A percentile compares a stretch with the other conserved stretches of the same genome.
Evolutionary conservation across 2,329 filamentous ascomycete genomes (phyloP).

Genomic region (Ilyonectria destructans): DNA sequence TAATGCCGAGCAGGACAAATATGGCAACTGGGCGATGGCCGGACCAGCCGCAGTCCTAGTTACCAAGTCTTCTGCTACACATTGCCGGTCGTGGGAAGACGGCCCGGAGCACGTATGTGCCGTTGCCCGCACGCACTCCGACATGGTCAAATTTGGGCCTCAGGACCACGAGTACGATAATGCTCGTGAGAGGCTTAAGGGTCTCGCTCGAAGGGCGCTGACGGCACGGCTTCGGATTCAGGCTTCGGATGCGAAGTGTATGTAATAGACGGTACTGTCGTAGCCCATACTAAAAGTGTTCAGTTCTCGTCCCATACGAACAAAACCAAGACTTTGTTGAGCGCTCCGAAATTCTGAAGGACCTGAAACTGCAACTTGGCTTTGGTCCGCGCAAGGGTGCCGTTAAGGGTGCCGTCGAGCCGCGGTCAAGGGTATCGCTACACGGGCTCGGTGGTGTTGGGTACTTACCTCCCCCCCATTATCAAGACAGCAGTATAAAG

Average conservation of each 20-base stretch:
- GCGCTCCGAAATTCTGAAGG: slow-evolving; percentile 8
- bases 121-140: slow-evolving; percentile 41
- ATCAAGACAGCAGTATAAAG: neutral
- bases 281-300: neutral
- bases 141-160: slow-evolving; percentile 46
- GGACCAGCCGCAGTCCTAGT: slow-evolving; percentile 41
- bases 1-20: slow-evolving; percentile 23
- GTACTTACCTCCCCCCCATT: neutral
- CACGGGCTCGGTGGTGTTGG: slow-evolving; percentile 26
- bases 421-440: slow-evolving; percentile 20
- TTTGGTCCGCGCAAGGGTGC: neutral
- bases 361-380: slow-evolving; percentile 25
- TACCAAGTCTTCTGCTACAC: slow-evolving; percentile 43
- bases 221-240: neutral
- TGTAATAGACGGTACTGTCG: slow-evolving; percentile 8
- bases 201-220: slow-evolving; percentile 21
- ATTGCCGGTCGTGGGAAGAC: slow-evolving; percentile 39
- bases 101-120: slow-evolving; percentile 41
- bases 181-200: slow-evolving; percentile 24
- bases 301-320: slow-evolving; percentile 34
- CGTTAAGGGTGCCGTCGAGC: no score
- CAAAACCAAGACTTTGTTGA: slow-evolving; percentile 30
- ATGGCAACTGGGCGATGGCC: slow-evolving; percentile 43
- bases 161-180: slow-evolving; percentile 26
- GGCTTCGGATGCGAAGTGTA: slow-evolving; percentile 16